Evolutionary conservation across 73 alveolate species (phyloP).

Genomic region (Paraurostyla sp.): DNA sequence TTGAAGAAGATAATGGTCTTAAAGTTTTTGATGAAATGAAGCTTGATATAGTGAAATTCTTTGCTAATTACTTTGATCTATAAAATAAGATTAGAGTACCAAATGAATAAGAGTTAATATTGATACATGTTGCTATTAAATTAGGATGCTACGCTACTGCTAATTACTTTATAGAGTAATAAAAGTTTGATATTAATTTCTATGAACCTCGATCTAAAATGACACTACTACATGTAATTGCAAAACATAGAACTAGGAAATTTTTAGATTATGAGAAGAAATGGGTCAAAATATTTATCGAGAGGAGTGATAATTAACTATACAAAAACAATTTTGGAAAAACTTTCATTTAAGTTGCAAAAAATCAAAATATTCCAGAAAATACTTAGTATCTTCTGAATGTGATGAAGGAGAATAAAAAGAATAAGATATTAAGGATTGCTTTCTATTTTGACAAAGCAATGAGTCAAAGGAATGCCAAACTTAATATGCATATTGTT

Average conservation of each 20-base stretch:
- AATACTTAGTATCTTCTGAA: neutral
- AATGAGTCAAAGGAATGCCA: no score
- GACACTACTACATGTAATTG: conserved; percentile 29
- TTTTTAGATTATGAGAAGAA: conserved; percentile 22
- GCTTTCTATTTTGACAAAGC: no score
- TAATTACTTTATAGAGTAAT: neutral
- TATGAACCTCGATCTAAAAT: neutral
- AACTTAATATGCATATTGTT: no score
- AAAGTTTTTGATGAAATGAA: neutral
- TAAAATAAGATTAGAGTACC: neutral
- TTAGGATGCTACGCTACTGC: neutral
- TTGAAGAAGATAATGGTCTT: no score
- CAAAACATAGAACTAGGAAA: neutral
- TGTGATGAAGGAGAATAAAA: no score
- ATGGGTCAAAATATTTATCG: neutral
- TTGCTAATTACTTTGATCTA: neutral
- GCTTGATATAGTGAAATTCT: neutral
- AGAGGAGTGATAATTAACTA: neutral
- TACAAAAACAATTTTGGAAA: neutral
- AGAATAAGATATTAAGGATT: no score
- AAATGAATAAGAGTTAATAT: neutral
- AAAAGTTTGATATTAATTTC: conserved; percentile 2
- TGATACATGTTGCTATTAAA: neutral
- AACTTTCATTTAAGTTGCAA: neutral
- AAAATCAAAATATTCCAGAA: neutral